These are phyloP conservation scores for Neurospora sp. DNA, from an alignment of 495 filamentous ascomycete species.

Conservation along the genomic window DNA sequence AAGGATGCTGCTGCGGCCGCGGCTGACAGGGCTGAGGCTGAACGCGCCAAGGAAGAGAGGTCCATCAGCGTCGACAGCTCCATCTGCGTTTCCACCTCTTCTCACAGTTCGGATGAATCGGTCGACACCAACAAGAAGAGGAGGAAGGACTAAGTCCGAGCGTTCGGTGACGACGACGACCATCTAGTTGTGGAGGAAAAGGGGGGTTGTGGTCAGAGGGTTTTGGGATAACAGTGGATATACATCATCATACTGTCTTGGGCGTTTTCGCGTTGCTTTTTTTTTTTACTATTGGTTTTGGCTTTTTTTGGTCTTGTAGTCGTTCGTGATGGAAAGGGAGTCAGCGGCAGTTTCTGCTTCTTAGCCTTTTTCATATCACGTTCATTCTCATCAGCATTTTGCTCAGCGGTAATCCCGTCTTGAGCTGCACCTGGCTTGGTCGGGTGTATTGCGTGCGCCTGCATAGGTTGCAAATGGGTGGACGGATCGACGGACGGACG, in stretches of 20 bases:
- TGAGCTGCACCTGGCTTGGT: not conserved
- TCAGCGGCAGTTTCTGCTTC: not conserved
- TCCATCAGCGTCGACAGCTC: constrained; percentile 1
- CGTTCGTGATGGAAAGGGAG: not conserved
- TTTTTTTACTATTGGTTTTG: not conserved
- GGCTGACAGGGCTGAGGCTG: not conserved
- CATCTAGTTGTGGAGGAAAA: not conserved
- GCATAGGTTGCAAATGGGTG: not conserved
- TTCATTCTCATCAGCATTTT: not conserved
- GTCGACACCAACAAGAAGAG: not conserved
- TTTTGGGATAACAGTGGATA: constrained; percentile 5
- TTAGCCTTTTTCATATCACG: not conserved
- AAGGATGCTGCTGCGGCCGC: not conserved
- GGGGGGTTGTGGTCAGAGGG: not conserved
- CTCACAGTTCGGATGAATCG: not conserved
- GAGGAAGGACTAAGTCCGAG: constrained; percentile 6
- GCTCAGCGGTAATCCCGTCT: not conserved
- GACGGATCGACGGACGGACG: not conserved
- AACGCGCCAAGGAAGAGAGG: constrained; percentile 2
- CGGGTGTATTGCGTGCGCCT: not conserved
- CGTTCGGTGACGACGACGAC: not conserved
- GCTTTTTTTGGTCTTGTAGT: not conserved
- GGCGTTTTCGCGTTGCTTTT: not conserved
- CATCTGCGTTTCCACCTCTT: constrained; percentile 3
- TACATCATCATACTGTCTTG: not conserved